Evolutionary conservation across 768 basidiomycete genomes (phyloP).

Genomic region (Auriscalpium vulgare): DNA sequence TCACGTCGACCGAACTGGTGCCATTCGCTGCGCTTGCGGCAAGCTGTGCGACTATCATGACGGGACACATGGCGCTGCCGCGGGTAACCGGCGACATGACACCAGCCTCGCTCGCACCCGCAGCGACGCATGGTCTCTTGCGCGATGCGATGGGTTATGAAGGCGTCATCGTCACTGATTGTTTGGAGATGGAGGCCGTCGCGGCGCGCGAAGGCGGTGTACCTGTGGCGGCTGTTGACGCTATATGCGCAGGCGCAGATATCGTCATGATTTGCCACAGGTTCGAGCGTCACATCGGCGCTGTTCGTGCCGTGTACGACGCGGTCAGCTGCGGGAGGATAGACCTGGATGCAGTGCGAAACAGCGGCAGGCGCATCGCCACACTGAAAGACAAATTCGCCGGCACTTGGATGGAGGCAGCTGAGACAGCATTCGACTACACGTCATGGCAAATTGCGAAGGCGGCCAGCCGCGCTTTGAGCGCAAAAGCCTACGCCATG

Average conservation of each 20-base stretch:
- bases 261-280: constrained; percentile 72
- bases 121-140: constrained; percentile 45
- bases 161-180: constrained; percentile 66
- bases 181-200: constrained; percentile 72
- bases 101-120: constrained; percentile 51
- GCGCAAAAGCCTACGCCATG: constrained; percentile 36
- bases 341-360: constrained; percentile 27
- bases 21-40: constrained; percentile 42
- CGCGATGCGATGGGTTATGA: constrained; percentile 42
- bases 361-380: constrained; percentile 38
- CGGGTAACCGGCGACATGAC: constrained; percentile 42
- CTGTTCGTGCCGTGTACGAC: constrained; percentile 42
- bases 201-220: constrained; percentile 38
- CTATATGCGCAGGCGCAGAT: constrained; percentile 58
- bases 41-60: constrained; percentile 54
- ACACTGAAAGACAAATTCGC: constrained; percentile 44
- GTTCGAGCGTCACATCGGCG: constrained; percentile 42
- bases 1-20: constrained; percentile 43
- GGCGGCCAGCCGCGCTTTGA: constrained; percentile 33
- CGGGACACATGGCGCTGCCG: constrained; percentile 67
- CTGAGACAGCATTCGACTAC: constrained; percentile 18
- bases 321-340: constrained; percentile 42
- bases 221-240: constrained; percentile 46
- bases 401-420: constrained; percentile 36
- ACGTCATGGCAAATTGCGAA: constrained; percentile 30